Evolutionary conservation across 2,329 filamentous ascomycete species (phyloP).

Genomic region (Aspergillus ochraceus): DNA sequence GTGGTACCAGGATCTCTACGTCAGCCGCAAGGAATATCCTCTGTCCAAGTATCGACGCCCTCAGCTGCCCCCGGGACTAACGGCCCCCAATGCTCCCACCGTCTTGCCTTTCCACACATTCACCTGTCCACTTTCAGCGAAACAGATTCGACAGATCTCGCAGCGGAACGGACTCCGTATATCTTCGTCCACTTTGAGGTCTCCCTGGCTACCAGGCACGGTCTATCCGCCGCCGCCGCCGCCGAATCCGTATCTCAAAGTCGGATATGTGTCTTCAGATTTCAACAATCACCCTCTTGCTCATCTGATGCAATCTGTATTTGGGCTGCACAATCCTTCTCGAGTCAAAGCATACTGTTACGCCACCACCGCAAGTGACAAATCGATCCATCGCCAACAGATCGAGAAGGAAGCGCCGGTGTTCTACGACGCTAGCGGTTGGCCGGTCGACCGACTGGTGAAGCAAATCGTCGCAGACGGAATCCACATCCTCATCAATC

Average conservation of each 20-base stretch:
- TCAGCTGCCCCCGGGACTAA: constrained; percentile 68
- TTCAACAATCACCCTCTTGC: constrained; percentile 98
- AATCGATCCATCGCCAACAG: constrained; percentile 82
- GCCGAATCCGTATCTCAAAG: constrained; percentile 77
- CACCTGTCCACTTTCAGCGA: constrained; percentile 87
- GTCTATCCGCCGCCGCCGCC: constrained; percentile 85
- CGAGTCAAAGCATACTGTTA: constrained; percentile 89
- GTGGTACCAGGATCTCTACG: constrained; percentile 83
- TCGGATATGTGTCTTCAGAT: constrained; percentile 96
- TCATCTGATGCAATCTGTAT: constrained; percentile 98
- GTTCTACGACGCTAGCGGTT: constrained; percentile 83
- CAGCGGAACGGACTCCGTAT: constrained; percentile 93
- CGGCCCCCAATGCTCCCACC: constrained; percentile 84
- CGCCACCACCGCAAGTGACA: constrained; percentile 88
- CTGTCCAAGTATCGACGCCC: constrained; percentile 67
- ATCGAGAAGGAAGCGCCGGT: constrained; percentile 91
- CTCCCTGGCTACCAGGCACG: constrained; percentile 78
- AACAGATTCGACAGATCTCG: constrained; percentile 89
- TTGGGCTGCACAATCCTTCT: constrained; percentile 76
- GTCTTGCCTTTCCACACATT: constrained; percentile 98
- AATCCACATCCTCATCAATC: constrained; percentile 92
- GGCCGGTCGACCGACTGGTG: constrained; percentile 81
- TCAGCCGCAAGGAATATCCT: constrained; percentile 59
- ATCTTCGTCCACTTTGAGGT: constrained; percentile 81
- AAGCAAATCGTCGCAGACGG: constrained; percentile 82